phyloP scores from a whole-genome alignment of 345 rosid species.

The Boechera retrofracta region DNA sequence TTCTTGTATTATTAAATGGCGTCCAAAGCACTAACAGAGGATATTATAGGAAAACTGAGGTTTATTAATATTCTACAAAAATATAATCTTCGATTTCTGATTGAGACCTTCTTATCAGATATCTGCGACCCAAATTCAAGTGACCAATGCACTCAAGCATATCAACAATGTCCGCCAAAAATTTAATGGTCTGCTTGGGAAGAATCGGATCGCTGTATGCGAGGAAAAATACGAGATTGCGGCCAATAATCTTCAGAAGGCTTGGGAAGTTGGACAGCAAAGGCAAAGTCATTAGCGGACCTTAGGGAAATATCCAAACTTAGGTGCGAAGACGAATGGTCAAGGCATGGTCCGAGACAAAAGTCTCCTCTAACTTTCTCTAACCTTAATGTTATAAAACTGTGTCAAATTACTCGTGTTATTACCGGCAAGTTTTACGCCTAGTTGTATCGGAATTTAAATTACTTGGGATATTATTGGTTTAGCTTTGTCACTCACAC shows the following conservation, averaged over 20 bases:
- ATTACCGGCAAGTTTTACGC: not conserved
- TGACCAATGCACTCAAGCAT: not conserved
- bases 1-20: not conserved
- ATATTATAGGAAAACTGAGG: not conserved
- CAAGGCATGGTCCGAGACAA: not conserved
- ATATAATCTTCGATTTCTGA: not conserved
- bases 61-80: not conserved
- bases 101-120: not conserved
- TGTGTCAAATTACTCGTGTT: not conserved
- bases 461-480: not conserved
- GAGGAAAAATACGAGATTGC: not conserved
- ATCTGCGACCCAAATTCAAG: not conserved
- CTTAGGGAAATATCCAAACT: too few species aligned
- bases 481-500: not conserved
- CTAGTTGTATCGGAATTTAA: not conserved
- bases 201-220: not conserved
- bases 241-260: not conserved
- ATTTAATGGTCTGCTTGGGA: not conserved
- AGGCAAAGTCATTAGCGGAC: not conserved
- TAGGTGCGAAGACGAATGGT: slow-evolving; percentile 1
- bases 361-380: not conserved
- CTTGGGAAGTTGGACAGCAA: not conserved
- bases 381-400: not conserved
- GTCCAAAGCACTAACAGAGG: not conserved
- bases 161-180: not conserved